These are phyloP conservation scores for Aspergillus caelatus DNA, from an alignment of 2,329 filamentous ascomycete genomes.

Conservation along the genomic window DNA sequence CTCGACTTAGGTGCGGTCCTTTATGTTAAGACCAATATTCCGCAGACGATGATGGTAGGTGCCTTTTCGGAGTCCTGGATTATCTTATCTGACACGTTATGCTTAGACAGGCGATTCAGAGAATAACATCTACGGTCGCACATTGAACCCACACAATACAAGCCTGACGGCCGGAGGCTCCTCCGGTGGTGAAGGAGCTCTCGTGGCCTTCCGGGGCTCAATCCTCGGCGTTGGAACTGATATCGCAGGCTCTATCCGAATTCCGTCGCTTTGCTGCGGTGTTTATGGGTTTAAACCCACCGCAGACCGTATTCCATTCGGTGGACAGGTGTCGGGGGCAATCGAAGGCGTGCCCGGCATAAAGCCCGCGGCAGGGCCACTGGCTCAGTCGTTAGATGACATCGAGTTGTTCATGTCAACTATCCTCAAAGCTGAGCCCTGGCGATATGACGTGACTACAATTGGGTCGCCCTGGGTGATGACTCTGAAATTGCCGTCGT, in stretches of 20 bases:
- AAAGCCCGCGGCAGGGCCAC: slow-evolving; percentile 17
- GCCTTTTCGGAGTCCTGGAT: neutral
- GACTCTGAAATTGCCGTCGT: slow-evolving; percentile 23
- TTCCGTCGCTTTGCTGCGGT: slow-evolving; percentile 39
- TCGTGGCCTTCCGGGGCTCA: slow-evolving; percentile 40
- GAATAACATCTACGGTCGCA: slow-evolving; percentile 34
- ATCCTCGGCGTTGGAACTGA: slow-evolving; percentile 41
- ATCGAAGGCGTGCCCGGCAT: slow-evolving; percentile 15
- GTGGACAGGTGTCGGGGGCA: slow-evolving; percentile 23
- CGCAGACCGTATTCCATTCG: slow-evolving; percentile 32
- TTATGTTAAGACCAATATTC: slow-evolving; percentile 39
- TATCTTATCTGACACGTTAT: neutral
- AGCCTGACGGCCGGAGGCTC: slow-evolving; percentile 32
- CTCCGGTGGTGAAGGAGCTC: slow-evolving; percentile 39
- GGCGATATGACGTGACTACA: slow-evolving; percentile 48
- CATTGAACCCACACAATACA: slow-evolving; percentile 33
- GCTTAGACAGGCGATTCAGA: slow-evolving; percentile 29
- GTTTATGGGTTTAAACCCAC: slow-evolving; percentile 43
- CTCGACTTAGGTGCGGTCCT: slow-evolving; percentile 32
- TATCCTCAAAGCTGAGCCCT: slow-evolving; percentile 46
- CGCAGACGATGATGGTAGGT: slow-evolving; percentile 36
- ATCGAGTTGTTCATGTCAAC: slow-evolving; percentile 40
- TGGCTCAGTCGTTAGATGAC: slow-evolving; percentile 19
- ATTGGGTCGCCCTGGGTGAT: slow-evolving; percentile 50
- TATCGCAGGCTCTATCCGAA: slow-evolving; percentile 40